Evolutionary conservation across 2,329 filamentous ascomycete species (phyloP).

Genomic region (Colletotrichum kahawae): DNA sequence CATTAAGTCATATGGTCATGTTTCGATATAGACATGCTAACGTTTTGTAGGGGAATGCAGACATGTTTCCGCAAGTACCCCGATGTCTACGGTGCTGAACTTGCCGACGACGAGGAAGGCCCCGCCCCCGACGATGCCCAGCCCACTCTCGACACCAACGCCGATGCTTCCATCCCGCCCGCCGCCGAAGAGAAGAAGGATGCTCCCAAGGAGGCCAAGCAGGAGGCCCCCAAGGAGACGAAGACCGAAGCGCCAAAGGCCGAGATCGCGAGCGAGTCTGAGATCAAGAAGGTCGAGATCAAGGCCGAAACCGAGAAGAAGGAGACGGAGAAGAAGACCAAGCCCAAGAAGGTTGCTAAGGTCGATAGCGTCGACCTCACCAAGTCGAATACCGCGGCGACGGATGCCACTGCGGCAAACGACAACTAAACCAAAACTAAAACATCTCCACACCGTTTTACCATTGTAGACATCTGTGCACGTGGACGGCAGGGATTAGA

Average conservation of each 20-base stretch:
- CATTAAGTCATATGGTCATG: not conserved
- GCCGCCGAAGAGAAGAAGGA: not conserved
- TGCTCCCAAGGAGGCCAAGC: slow-evolving; percentile 1
- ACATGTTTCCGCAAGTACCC: slow-evolving; percentile 94
- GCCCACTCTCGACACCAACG: slow-evolving; percentile 31
- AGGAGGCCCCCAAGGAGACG: not conserved
- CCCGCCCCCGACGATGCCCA: slow-evolving; percentile 34
- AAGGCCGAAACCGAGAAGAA: slow-evolving; percentile 20
- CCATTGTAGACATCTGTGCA: not conserved
- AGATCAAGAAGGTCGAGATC: slow-evolving; percentile 17
- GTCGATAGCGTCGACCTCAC: slow-evolving; percentile 18
- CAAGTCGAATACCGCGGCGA: slow-evolving; percentile 28
- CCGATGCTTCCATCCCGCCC: slow-evolving; percentile 5
- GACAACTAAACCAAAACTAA: slow-evolving; percentile 1
- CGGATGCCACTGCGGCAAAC: slow-evolving; percentile 38
- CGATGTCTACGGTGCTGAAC: slow-evolving; percentile 88
- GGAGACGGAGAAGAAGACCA: slow-evolving; percentile 4
- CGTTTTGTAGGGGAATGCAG: slow-evolving; percentile 80
- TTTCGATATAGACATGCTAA: slow-evolving; percentile 31
- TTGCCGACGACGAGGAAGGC: slow-evolving; percentile 73
- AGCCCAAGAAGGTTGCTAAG: not conserved
- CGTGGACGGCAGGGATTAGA: not conserved
- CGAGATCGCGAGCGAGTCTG: not conserved
- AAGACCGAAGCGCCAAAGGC: not conserved
- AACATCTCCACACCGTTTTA: not conserved